A percentile compares a stretch with the other conserved stretches of the same genome.
phyloP scores from a whole-genome alignment of 768 basidiomycete species.

The Mycena haematopus region DNA sequence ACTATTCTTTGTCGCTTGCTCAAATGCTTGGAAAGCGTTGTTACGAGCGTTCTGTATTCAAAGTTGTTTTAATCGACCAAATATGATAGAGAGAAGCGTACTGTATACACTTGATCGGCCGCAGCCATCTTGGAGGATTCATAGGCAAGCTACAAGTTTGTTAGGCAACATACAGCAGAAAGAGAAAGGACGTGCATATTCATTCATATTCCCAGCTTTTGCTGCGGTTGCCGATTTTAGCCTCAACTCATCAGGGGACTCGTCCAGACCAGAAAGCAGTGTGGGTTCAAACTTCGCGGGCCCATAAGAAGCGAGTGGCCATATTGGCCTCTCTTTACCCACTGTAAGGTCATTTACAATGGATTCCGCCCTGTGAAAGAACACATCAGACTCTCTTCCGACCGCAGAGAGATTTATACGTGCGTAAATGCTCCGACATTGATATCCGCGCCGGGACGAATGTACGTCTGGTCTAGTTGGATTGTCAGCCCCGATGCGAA shows the following conservation, averaged over 20 bases:
- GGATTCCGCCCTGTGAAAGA: slow-evolving; percentile 57
- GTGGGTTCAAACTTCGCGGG: slow-evolving; percentile 77
- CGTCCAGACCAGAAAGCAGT: slow-evolving; percentile 69
- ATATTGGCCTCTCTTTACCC: slow-evolving; percentile 71
- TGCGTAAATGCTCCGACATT: slow-evolving; percentile 25
- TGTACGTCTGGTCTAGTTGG: slow-evolving; percentile 24
- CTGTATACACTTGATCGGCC: slow-evolving; percentile 55
- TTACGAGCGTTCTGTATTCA: slow-evolving; percentile 50
- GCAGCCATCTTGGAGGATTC: slow-evolving; percentile 61
- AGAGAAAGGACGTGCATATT: slow-evolving; percentile 64
- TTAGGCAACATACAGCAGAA: not conserved
- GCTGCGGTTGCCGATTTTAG: slow-evolving; percentile 65
- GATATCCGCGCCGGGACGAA: slow-evolving; percentile 26
- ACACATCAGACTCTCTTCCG: not conserved
- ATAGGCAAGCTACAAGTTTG: slow-evolving; percentile 52
- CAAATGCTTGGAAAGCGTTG: slow-evolving; percentile 56
- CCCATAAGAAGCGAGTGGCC: slow-evolving; percentile 82
- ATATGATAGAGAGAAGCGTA: slow-evolving; percentile 30
- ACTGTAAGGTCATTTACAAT: slow-evolving; percentile 69
- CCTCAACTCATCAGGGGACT: slow-evolving; percentile 81
- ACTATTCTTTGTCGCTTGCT: slow-evolving; percentile 58
- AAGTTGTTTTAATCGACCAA: not conserved
- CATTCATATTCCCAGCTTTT: slow-evolving; percentile 57
- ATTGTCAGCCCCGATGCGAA: not conserved
- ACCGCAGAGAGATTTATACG: not conserved